These are phyloP conservation scores for Fragaria nilgerrensis DNA, from an alignment of 306 rosid genomes.

Conservation along the genomic window DNA sequence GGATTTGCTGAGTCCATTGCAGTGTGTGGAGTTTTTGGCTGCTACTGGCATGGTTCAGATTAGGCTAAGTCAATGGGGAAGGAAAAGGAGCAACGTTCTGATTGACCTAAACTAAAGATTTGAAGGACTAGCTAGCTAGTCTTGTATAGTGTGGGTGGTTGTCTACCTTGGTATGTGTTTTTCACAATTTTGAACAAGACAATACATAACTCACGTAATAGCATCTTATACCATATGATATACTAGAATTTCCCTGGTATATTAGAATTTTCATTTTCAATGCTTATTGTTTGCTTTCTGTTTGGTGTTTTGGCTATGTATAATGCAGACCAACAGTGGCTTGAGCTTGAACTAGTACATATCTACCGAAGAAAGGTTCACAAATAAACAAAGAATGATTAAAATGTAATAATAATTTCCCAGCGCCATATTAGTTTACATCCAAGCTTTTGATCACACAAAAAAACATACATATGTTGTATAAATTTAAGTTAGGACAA, in stretches of 20 bases:
- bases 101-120: background rate
- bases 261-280: too few relatives aligned
- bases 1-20: slow-evolving; percentile 62
- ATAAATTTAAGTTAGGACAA: slow-evolving; percentile 8
- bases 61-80: slow-evolving; percentile 45
- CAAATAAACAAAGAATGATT: background rate
- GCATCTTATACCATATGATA: too few relatives aligned
- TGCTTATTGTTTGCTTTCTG: background rate
- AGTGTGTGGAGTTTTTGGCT: slow-evolving; percentile 62
- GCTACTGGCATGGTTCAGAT: slow-evolving; percentile 39
- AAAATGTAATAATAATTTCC: slow-evolving; percentile 10
- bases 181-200: slow-evolving; percentile 8
- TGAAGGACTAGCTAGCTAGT: background rate
- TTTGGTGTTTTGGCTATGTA: background rate
- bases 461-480: slow-evolving; percentile 21
- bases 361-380: background rate
- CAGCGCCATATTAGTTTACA: slow-evolving; percentile 41
- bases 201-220: background rate
- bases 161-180: slow-evolving; percentile 4
- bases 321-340: background rate
- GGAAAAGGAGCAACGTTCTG: slow-evolving; percentile 8
- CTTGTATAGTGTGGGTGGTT: background rate
- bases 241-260: too few relatives aligned
- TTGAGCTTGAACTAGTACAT: background rate
- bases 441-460: slow-evolving; percentile 37